Percentiles rank a stretch among this genome's conserved stretches.
phyloP scores from a whole-genome alignment of 1,284 basidiomycete species.

The Cryptococcus sp. region DNA sequence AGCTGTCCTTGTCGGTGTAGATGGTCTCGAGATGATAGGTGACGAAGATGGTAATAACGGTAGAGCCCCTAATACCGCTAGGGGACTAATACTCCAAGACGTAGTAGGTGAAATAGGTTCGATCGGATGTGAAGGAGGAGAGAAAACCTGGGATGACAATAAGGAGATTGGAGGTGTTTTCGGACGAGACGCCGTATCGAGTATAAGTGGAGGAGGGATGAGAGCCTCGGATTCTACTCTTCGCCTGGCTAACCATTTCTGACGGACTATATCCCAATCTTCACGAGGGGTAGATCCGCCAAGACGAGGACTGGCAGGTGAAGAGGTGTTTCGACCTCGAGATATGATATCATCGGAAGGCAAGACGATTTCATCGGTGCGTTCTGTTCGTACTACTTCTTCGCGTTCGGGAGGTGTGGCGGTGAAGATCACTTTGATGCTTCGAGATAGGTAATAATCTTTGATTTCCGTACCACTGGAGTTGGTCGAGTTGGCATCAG shows the following conservation, averaged over 20 bases:
- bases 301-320: not conserved
- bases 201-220: not conserved
- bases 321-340: not conserved
- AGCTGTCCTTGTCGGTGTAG: not conserved
- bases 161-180: not conserved
- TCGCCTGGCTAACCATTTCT: conserved; percentile 3
- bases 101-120: not conserved
- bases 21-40: not conserved
- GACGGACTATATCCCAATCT: conserved; percentile 2
- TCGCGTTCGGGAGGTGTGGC: conserved; percentile 17
- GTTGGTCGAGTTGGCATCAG: not conserved
- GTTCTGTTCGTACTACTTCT: conserved; percentile 28
- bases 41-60: conserved; percentile 5
- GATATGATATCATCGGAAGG: conserved; percentile 11
- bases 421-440: conserved; percentile 40
- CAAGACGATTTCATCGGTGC: conserved; percentile 38
- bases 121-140: not conserved
- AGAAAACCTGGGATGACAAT: not conserved
- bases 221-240: conserved; percentile 1
- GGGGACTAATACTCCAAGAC: not conserved
- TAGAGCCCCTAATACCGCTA: not conserved
- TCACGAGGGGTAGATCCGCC: not conserved
- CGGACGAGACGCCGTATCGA: not conserved
- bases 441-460: conserved; percentile 38
- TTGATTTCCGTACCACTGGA: not conserved